These are phyloP conservation scores for Hirschfeldia incana DNA, from an alignment of 345 rosid species.

Conservation along the genomic window DNA sequence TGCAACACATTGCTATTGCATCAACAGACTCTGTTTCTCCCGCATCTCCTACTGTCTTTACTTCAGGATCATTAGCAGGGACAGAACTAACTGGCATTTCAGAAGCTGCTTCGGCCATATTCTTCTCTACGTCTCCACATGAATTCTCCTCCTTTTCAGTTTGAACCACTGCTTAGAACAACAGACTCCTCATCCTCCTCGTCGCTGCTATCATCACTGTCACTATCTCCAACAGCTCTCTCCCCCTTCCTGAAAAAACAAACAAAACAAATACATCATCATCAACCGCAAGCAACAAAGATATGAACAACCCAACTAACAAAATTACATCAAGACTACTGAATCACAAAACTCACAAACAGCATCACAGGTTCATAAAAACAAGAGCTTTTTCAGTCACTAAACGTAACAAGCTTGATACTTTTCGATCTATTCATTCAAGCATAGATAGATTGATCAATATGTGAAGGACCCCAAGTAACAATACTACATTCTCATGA, in stretches of 20 bases:
- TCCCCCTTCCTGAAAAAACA: conserved; percentile 71
- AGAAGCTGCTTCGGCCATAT: conserved; percentile 16
- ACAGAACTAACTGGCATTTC: conserved; percentile 11
- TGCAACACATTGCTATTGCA: conserved; percentile 29
- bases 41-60: conserved; percentile 32
- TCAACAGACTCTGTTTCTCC: conserved; percentile 28
- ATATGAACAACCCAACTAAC: neutral
- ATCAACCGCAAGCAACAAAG: neutral
- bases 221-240: conserved; percentile 64
- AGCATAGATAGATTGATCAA: no score
- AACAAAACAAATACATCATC: neutral
- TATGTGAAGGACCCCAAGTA: neutral
- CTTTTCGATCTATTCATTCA: neutral
- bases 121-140: conserved; percentile 32
- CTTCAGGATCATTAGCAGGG: conserved; percentile 21
- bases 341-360: neutral
- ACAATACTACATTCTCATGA: neutral
- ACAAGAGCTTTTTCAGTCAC: neutral
- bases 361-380: neutral
- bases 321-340: neutral
- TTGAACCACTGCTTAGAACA: conserved; percentile 46
- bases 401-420: no score
- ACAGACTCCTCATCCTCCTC: conserved; percentile 67
- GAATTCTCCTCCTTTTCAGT: conserved; percentile 32
- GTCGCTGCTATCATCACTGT: conserved; percentile 60